These are phyloP conservation scores for Aegle marmelos DNA, from an alignment of 345 rosid genomes.

Conservation along the genomic window DNA sequence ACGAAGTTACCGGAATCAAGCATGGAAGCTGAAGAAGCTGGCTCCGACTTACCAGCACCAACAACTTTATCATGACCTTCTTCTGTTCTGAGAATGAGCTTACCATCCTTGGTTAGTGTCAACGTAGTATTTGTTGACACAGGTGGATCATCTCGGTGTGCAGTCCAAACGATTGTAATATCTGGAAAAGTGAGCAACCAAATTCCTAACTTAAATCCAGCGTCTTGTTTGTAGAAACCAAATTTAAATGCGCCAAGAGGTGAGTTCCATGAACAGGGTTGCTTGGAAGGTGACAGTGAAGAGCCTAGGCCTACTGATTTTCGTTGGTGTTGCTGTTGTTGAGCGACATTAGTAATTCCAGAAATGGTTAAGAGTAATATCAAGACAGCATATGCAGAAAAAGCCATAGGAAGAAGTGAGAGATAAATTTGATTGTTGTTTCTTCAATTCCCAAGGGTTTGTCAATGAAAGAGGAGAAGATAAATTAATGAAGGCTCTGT, in stretches of 20 bases:
- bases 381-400: background rate
- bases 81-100: background rate
- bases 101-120: background rate
- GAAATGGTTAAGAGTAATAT: background rate
- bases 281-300: slow-evolving; percentile 13
- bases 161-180: background rate
- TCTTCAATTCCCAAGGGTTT: background rate
- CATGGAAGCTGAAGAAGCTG: slow-evolving; percentile 30
- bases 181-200: slow-evolving; percentile 17
- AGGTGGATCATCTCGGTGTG: background rate
- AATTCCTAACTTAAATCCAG: slow-evolving; percentile 24
- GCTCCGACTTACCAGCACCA: background rate
- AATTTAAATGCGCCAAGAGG: slow-evolving; percentile 33
- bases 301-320: background rate
- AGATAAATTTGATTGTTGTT: background rate
- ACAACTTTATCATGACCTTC: background rate
- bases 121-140: background rate
- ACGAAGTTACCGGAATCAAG: slow-evolving; percentile 36
- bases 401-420: background rate
- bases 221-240: slow-evolving; percentile 29
- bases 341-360: background rate
- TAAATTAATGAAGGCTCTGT: too few species aligned
- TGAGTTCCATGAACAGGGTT: slow-evolving; percentile 27
- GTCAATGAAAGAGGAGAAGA: too few species aligned
- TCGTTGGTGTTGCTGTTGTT: background rate